Evolutionary conservation across 768 basidiomycete species (phyloP).

Genomic region (Hypholoma fasciculare): DNA sequence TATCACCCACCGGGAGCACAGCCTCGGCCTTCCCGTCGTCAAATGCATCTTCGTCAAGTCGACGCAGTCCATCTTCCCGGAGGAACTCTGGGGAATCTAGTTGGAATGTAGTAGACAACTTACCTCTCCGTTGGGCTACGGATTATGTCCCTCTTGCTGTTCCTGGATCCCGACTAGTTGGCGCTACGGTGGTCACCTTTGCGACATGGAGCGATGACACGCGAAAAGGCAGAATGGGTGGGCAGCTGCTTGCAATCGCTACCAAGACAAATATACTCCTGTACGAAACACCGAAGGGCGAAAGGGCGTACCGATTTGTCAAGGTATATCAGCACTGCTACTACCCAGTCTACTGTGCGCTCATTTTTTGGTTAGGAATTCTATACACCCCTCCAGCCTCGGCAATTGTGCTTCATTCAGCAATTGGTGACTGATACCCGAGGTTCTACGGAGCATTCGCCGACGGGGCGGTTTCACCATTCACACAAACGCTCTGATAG

Average conservation of each 20-base stretch:
- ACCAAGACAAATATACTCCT: constrained; percentile 73
- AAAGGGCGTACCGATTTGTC: constrained; percentile 79
- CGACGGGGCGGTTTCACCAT: constrained; percentile 24
- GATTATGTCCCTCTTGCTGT: constrained; percentile 81
- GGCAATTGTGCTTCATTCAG: constrained; percentile 67
- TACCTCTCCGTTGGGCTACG: constrained; percentile 83
- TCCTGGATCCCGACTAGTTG: constrained; percentile 61
- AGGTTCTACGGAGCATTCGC: constrained; percentile 37
- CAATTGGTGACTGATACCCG: constrained; percentile 54
- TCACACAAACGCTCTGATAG: constrained; percentile 46
- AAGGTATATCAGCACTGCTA: constrained; percentile 46
- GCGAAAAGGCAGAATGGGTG: constrained; percentile 39
- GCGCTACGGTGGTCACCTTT: constrained; percentile 61
- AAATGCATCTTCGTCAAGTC: constrained; percentile 32
- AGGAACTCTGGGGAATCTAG: constrained; percentile 45
- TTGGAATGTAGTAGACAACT: constrained; percentile 76
- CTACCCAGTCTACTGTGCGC: too few relatives aligned
- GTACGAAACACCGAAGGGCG: constrained; percentile 81
- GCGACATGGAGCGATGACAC: constrained; percentile 67
- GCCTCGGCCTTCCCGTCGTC: constrained; percentile 2
- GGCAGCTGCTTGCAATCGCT: constrained; percentile 69
- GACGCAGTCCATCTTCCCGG: constrained; percentile 30
- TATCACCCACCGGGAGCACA: background rate
- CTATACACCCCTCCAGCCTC: constrained; percentile 72
- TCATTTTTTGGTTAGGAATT: constrained; percentile 57